Base-by-base conservation (phyloP, 768 basidiomycete species). In the Tephrocybe sp. region DNA sequence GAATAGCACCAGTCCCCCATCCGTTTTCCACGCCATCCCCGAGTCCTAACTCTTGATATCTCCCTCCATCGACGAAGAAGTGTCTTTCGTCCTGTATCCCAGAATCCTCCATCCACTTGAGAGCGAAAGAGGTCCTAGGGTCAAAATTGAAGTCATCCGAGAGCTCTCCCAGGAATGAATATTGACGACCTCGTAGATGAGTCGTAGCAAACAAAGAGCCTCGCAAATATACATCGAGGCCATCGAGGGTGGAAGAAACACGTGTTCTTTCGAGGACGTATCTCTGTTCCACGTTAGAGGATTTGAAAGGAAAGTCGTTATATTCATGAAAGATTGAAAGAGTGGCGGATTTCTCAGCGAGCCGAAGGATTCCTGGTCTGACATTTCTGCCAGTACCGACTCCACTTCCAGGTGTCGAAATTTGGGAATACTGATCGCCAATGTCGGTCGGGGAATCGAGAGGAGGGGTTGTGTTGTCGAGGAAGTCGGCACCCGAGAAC, bases 401-500 rank as follows among this genome's bases (percentile, higher is more conserved):
- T n/a, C n/a, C n/a, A n/a, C n/a, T n/a, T n/a, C n/a, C n/a, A n/a
- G n/a, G n/a, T n/a, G n/a, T n/a, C n/a, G n/a, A n/a, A n/a, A 34
- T 4, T n/a, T 34, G 33, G 13, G 33, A 34, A 34, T 10, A 34
- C 5, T n/a, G 33, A n/a, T 29, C 27, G 27, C 15, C 8, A 15
- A 7, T n/a, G 5, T 15, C 33, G 8, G 33, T 34, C 13, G 33
- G 13, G 11, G 33, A 34, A 30, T 43, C 25, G 27, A 30, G 21
- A 25, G 9, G 19, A n/a, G 5, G 16, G 25, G 11, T 15, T 43
- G 12, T 18, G 25, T 51, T 54, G 42, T 70, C 67, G 23, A 78
- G 63, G 29, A 82, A 70, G 42, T 69, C 63, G 22, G 77, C 71
- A 22, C 74, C 77, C 1, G 80, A 80, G 59, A 84, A 83, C 25